Percentiles rank a stretch among this genome's conserved stretches.
phyloP scores from a whole-genome alignment of 768 basidiomycete species.

The Boletus bicolor region DNA sequence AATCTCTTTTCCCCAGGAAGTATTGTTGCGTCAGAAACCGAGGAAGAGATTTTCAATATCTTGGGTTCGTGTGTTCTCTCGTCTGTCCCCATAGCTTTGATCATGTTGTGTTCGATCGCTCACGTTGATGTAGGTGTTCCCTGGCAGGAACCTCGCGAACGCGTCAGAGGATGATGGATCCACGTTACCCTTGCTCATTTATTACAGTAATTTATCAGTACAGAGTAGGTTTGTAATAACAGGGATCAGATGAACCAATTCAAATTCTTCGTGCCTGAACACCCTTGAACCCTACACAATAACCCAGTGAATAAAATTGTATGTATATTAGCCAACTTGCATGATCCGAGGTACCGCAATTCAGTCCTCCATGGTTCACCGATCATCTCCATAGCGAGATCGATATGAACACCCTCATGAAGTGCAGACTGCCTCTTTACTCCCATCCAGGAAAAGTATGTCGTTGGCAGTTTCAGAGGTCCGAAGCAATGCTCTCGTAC shows the following conservation, averaged over 20 bases:
- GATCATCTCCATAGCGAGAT: neutral
- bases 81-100: no score
- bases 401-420: neutral
- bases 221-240: neutral
- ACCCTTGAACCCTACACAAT: neutral
- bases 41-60: conserved; percentile 80
- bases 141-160: conserved; percentile 80
- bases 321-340: neutral
- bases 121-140: conserved; percentile 49
- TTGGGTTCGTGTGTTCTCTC: conserved; percentile 41
- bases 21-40: conserved; percentile 77
- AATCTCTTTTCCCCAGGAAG: conserved; percentile 41
- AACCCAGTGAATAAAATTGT: neutral
- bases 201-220: neutral
- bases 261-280: neutral
- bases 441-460: neutral
- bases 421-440: neutral
- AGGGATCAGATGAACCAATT: neutral
- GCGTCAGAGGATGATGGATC: conserved; percentile 41
- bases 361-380: neutral
- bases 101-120: neutral
- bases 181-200: neutral
- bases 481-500: conserved; percentile 28
- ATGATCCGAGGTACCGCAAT: neutral
- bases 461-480: neutral